phyloP scores from a whole-genome alignment of 192 early-diverging fungal species.

The Backusella liffmaniae region DNA sequence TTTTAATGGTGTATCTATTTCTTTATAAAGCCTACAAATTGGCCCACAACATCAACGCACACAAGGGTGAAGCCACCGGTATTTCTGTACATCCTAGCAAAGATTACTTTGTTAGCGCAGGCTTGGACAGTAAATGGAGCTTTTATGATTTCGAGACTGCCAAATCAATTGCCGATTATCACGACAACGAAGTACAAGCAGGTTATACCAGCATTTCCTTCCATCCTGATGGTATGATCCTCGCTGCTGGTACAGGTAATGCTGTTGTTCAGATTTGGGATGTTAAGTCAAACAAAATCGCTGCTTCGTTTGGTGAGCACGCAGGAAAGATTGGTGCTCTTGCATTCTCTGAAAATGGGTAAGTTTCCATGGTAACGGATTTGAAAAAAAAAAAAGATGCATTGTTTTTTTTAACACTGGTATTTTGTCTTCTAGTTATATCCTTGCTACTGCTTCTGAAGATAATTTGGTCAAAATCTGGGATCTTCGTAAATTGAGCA shows the following conservation, averaged over 20 bases:
- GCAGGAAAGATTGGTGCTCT: slow-evolving; percentile 66
- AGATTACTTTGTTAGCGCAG: slow-evolving; percentile 76
- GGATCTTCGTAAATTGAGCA: slow-evolving; percentile 89
- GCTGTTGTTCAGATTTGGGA: slow-evolving; percentile 81
- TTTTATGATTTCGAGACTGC: slow-evolving; percentile 74
- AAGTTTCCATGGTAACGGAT: neutral
- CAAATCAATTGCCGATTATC: slow-evolving; percentile 45
- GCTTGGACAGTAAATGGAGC: slow-evolving; percentile 76
- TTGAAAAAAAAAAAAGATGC: neutral
- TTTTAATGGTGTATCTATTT: neutral
- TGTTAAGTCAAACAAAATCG: slow-evolving; percentile 65
- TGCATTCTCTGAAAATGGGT: slow-evolving; percentile 90
- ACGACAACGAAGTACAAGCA: slow-evolving; percentile 32
- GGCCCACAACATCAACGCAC: slow-evolving; percentile 60
- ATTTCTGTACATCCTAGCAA: slow-evolving; percentile 81
- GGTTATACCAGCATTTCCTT: slow-evolving; percentile 69
- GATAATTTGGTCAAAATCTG: slow-evolving; percentile 80
- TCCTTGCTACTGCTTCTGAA: slow-evolving; percentile 76
- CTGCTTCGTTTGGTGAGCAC: slow-evolving; percentile 65
- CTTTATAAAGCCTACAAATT: slow-evolving; percentile 33
- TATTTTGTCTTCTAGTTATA: slow-evolving; percentile 47
- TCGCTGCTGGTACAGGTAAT: slow-evolving; percentile 76
- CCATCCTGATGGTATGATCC: slow-evolving; percentile 92
- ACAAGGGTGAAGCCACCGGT: slow-evolving; percentile 68
- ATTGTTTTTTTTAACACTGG: neutral